Base-by-base conservation (phyloP, 2,329 filamentous ascomycete species). In the Aspergillus tanneri region DNA sequence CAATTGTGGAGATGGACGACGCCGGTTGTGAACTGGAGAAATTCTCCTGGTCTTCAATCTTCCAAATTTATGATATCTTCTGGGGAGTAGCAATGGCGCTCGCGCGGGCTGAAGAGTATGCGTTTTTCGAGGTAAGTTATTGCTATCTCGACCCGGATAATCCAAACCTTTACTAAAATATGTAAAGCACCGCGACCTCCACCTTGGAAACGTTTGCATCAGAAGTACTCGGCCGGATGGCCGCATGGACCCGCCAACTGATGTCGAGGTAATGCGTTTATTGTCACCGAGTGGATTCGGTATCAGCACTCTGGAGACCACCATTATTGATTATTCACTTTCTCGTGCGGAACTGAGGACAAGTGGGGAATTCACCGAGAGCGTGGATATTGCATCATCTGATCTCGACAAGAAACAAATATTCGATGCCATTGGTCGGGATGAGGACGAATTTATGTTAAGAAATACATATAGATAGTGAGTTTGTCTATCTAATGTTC, bases 281-380 rank as follows among this genome's bases (percentile, higher is more conserved):
- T 52, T 60, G n/a, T 65, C 65, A 14, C 61, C 64, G 2, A 66
- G 75, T 49, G 69, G 69, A 16, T 68, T 84, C 19, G 74, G 76
- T 2, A 73, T 81, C 47, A 81, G 79, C 11, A 72, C 72, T 1
- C 66, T 85, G 3, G 79, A 83, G 55, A 81, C 81, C 1, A 85
- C 83, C 0, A 76, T 86, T 19, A 86, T 86, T 55, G 83, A 86
- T 63, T 86, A 86, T 64, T 85, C 83, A 1, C 75, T 86, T 27
- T 85, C 82, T 1, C 78, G 83, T n/a, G 81, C 81, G 2, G 73
- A 77, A 19, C 68, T 84, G 49, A 43, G 58, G 6, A 36, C 53
- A 5, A 22, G 27, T 8, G 57, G 64, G 37, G 57, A 64, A 11
- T 32, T 54, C 0, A 48, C 59, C 27, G 53, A 57, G n/a, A 40